These are phyloP conservation scores for Fusarium heterosporum DNA, from an alignment of 2,329 filamentous ascomycete species.

Conservation along the genomic window DNA sequence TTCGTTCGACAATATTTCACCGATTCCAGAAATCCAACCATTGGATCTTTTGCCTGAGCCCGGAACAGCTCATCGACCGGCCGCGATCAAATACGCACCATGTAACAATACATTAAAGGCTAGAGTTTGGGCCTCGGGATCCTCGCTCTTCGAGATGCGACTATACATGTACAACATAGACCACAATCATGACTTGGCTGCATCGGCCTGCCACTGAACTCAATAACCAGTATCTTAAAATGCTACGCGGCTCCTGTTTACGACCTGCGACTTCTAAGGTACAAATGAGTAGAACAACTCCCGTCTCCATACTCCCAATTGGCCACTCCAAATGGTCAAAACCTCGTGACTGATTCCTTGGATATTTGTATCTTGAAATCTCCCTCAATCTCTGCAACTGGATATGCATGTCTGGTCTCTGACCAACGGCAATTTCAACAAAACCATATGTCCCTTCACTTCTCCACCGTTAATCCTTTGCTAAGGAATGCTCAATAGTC, in stretches of 20 bases:
- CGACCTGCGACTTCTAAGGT: slow-evolving; percentile 4
- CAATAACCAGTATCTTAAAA: background rate
- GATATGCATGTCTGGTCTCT: background rate
- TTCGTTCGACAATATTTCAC: slow-evolving; percentile 29
- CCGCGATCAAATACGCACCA: slow-evolving; percentile 20
- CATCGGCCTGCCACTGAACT: slow-evolving; percentile 11
- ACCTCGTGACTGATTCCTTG: background rate
- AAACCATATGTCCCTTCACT: background rate
- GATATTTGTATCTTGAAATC: background rate
- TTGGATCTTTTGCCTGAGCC: slow-evolving; percentile 20
- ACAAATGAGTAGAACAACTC: slow-evolving; percentile 8
- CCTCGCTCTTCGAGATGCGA: slow-evolving; percentile 38
- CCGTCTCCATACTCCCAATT: background rate
- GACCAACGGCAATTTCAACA: background rate
- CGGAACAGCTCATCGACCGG: slow-evolving; percentile 9
- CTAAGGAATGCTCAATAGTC: background rate
- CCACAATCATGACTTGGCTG: slow-evolving; percentile 27
- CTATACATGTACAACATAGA: slow-evolving; percentile 46
- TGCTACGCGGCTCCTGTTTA: background rate
- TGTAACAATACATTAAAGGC: slow-evolving; percentile 49
- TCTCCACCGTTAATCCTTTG: background rate
- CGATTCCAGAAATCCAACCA: slow-evolving; percentile 10
- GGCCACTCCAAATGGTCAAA: background rate
- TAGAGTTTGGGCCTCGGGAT: slow-evolving; percentile 48
- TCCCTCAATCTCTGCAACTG: background rate